Conservation (phyloP, 805 yeast genomes). For the Hanseniaspora lindneri region DNA sequence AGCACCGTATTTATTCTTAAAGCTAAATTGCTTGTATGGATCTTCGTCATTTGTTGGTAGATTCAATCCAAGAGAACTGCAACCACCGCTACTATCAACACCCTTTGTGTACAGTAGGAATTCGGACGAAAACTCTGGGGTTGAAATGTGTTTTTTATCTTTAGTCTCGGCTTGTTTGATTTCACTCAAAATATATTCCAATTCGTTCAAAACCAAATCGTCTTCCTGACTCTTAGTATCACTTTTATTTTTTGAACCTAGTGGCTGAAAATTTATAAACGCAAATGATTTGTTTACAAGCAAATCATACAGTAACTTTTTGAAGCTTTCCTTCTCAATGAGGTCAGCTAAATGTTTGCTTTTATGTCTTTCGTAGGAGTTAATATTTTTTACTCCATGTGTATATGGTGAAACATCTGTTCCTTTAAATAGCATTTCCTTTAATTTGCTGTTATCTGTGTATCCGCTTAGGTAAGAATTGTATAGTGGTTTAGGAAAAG, state of each 20-base stretch:
- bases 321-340: neutral
- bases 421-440: constrained; percentile 6
- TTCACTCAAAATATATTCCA: neutral
- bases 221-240: neutral
- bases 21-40: neutral
- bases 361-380: constrained; percentile 1
- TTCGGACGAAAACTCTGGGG: too few species aligned
- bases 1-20: neutral
- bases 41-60: neutral
- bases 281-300: neutral
- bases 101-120: constrained; percentile 1
- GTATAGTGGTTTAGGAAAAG: constrained; percentile 5
- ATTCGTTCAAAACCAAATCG: neutral
- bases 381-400: neutral
- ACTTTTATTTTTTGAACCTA: neutral
- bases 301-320: constrained; percentile 1
- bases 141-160: neutral
- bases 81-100: neutral
- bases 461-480: neutral
- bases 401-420: constrained; percentile 4
- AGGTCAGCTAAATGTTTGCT: neutral
- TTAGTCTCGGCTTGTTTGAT: neutral
- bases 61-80: neutral
- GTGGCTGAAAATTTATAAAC: neutral
- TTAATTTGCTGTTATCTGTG: constrained; percentile 1